A percentile compares a stretch with the other conserved stretches of the same genome.
Evolutionary conservation across 495 filamentous ascomycete genomes (phyloP).

Genomic region (Xylaria grammica): DNA sequence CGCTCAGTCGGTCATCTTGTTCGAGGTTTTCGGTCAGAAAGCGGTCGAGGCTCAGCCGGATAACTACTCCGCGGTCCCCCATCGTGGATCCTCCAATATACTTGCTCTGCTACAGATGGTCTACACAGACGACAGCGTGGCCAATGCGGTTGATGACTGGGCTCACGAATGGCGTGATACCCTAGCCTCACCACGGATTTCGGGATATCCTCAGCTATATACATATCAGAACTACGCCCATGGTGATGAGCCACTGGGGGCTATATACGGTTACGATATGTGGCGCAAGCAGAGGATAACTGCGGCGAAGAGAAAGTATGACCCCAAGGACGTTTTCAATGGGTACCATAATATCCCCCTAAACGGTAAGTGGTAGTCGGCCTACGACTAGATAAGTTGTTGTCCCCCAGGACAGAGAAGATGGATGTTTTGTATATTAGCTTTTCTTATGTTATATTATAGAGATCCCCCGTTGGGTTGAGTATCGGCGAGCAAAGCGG

Average conservation of each 20-base stretch:
- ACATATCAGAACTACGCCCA: conserved; percentile 55
- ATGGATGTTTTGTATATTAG: too few species aligned
- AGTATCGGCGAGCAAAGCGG: too few species aligned
- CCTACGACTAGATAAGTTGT: too few species aligned
- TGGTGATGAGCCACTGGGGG: conserved; percentile 44
- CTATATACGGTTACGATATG: conserved; percentile 52
- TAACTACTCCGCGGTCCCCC: conserved; percentile 39
- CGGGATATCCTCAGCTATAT: conserved; percentile 29
- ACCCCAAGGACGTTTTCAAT: conserved; percentile 46
- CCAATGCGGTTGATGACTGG: conserved; percentile 26
- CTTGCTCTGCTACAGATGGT: conserved; percentile 28
- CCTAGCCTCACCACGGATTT: conserved; percentile 25
- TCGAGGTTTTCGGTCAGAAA: conserved; percentile 43
- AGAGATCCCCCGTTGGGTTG: too few species aligned
- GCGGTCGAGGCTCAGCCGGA: conserved; percentile 33
- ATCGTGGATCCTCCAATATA: conserved; percentile 26
- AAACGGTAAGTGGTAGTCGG: background rate
- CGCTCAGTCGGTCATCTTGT: conserved; percentile 31
- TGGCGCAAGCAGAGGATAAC: conserved; percentile 47
- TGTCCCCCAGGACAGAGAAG: too few species aligned
- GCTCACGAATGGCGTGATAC: conserved; percentile 30
- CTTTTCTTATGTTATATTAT: too few species aligned
- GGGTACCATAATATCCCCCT: conserved; percentile 44
- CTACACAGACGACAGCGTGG: conserved; percentile 27
- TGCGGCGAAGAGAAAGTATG: conserved; percentile 43